phyloP scores from a whole-genome alignment of 768 basidiomycete genomes.

The Glaciozyma martinii region DNA sequence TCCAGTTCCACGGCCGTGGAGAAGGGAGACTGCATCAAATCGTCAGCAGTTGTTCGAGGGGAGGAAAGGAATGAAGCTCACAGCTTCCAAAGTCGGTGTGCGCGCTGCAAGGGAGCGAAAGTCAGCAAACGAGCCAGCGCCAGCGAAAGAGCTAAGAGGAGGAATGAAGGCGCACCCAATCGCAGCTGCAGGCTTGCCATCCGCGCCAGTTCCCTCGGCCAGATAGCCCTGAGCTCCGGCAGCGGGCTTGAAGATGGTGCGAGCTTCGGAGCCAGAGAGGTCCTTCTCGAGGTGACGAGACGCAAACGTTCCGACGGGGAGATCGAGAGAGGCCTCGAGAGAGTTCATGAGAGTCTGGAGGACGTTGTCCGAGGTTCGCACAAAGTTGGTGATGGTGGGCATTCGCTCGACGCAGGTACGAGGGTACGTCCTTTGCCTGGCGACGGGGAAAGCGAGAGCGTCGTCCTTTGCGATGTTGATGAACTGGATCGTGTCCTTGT shows the following conservation, averaged over 20 bases:
- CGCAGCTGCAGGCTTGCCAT: conserved; percentile 39
- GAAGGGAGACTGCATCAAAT: conserved; percentile 16
- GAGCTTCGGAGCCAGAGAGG: conserved; percentile 51
- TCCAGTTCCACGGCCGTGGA: conserved; percentile 27
- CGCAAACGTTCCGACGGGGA: conserved; percentile 48
- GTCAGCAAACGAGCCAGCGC: no score
- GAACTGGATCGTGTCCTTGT: conserved; percentile 1
- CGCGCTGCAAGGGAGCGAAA: conserved; percentile 38
- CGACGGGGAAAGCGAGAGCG: conserved; percentile 51
- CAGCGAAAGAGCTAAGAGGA: background rate
- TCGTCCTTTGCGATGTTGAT: conserved; percentile 58
- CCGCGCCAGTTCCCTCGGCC: conserved; percentile 33
- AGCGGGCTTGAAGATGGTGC: conserved; percentile 49
- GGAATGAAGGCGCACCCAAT: conserved; percentile 39
- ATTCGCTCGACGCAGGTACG: conserved; percentile 44
- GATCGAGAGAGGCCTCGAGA: conserved; percentile 52
- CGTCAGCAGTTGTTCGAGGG: no score
- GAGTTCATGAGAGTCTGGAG: conserved; percentile 48
- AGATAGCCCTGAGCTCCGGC: background rate
- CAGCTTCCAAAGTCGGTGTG: conserved; percentile 54
- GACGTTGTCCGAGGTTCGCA: conserved; percentile 34
- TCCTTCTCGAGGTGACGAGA: conserved; percentile 49
- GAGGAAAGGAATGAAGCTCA: background rate
- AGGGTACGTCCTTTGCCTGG: conserved; percentile 54
- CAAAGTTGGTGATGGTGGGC: background rate